These are phyloP conservation scores for Colletotrichum lentis DNA, from an alignment of 2,329 filamentous ascomycete species.

Conservation along the genomic window DNA sequence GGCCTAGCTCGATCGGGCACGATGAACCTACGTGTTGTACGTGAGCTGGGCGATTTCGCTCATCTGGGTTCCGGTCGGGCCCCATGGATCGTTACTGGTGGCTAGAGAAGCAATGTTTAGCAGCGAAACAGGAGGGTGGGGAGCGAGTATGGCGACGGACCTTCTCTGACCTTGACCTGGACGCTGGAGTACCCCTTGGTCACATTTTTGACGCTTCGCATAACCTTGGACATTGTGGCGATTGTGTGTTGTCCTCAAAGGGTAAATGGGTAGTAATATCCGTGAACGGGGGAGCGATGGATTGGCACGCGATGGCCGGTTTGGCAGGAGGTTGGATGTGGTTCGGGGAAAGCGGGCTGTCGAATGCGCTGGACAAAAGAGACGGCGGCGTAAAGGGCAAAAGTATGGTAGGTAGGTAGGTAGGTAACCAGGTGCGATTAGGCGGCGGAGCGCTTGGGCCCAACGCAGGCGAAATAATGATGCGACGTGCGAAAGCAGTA, in stretches of 20 bases:
- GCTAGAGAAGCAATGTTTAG: conserved; percentile 64
- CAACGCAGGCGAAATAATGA: conserved; percentile 12
- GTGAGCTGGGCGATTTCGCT: conserved; percentile 97
- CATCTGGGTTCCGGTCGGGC: conserved; percentile 97
- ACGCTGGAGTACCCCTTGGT: conserved; percentile 97
- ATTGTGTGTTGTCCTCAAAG: conserved; percentile 8
- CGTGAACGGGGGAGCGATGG: background rate
- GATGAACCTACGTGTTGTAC: conserved; percentile 85
- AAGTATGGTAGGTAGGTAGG: background rate
- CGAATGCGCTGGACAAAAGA: conserved; percentile 12
- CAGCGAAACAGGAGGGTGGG: conserved; percentile 5
- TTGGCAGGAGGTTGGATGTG: conserved; percentile 12
- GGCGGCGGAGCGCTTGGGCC: conserved; percentile 29
- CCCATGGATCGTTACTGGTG: conserved; percentile 99
- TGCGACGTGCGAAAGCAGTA: conserved; percentile 3
- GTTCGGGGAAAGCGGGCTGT: conserved; percentile 16
- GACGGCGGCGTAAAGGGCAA: conserved; percentile 4
- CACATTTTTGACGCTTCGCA: conserved; percentile 98
- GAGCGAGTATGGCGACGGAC: conserved; percentile 58
- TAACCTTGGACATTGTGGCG: conserved; percentile 88
- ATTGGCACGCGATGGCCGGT: conserved; percentile 4
- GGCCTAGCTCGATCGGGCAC: background rate
- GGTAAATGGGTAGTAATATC: background rate
- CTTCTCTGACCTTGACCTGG: conserved; percentile 98
- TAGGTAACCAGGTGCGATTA: conserved; percentile 16